Base-by-base conservation (phyloP, 2,329 filamentous ascomycete genomes). In the Chrysoporthe puriensis region DNA sequence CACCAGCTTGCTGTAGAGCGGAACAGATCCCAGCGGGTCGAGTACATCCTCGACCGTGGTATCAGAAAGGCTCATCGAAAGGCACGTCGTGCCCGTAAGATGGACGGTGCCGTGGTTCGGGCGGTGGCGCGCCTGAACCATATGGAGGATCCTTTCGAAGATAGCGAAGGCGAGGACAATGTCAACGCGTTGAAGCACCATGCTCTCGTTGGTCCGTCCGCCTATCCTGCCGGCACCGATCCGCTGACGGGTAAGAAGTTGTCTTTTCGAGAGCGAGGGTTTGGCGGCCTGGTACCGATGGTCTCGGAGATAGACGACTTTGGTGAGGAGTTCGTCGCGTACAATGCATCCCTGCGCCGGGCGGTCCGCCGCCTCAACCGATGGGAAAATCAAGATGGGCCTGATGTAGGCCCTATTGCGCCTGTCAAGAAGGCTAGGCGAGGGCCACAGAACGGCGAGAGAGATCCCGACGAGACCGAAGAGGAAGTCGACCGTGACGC, bases 1-100 rank as follows among this genome's bases (percentile, higher is more conserved):
- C 92, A 96, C 77, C 92, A 96, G 78, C 82, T 94, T 50, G 92
- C 92, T 0, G 91, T 96, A 1, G 91, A 94, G 77, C 86, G 90
- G 66, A 94, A 94, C 77, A 85, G 92, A 21, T 91, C 88, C 69
- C 88, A 92, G 74, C 88, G 92, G 6, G 92, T 95, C n/a, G 90
- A 94, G 74, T 90, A 94, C 73, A 92, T 93, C 63, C 85, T 96
- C 18, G 90, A 93, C 72, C 88, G 90, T n/a, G 90, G 90, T 42
- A 81, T 95, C 44, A 87, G 90, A 61, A 85, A 84, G 71, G 83
- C 87, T 63, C 90, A 94, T 74, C 86, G 89, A 74, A 82, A 82
- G 66, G 85, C 88, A 14, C 87, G 92, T 4, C 85, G 86, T 26
- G 81, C 84, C 64, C 69, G 69, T 2, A 70, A 68, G 54, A 64